Percentiles rank a stretch among this genome's conserved stretches.
These are phyloP conservation scores for Marasmius sp. DNA, from an alignment of 1,284 basidiomycete genomes.

Conservation along the genomic window DNA sequence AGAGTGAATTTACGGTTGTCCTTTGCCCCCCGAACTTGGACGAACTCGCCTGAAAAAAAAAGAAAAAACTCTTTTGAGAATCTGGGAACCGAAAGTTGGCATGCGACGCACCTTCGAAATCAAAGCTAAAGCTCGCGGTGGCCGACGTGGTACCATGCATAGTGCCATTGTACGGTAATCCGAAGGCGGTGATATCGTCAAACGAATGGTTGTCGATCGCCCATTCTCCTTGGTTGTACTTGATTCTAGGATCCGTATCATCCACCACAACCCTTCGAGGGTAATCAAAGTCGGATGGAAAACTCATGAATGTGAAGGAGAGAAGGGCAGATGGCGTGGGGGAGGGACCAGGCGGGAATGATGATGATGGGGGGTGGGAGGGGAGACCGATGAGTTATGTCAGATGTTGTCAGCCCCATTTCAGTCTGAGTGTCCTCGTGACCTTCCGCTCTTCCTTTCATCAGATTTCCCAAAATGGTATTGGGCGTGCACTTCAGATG, in stretches of 20 bases:
- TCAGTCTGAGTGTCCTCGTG: too few relatives aligned
- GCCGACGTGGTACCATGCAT: background rate
- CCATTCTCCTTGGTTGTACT: background rate
- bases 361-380: too few relatives aligned
- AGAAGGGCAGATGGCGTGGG: too few relatives aligned
- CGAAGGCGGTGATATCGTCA: background rate
- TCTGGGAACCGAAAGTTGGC: background rate
- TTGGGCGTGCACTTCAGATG: too few relatives aligned
- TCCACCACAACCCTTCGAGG: background rate
- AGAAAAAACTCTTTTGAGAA: background rate
- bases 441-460: too few relatives aligned
- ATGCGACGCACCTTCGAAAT: background rate
- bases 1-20: background rate
- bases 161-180: background rate
- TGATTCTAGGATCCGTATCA: background rate
- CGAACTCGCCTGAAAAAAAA: background rate
- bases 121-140: background rate
- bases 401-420: too few relatives aligned
- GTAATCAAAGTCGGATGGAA: background rate
- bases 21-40: background rate
- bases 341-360: too few relatives aligned
- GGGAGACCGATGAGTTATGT: too few relatives aligned
- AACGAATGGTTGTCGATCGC: background rate
- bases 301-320: background rate
- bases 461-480: too few relatives aligned